Percentiles rank a stretch among this genome's conserved stretches.
Conservation (phyloP, 441 rosid species). For the Melianthus villosus region DNA sequence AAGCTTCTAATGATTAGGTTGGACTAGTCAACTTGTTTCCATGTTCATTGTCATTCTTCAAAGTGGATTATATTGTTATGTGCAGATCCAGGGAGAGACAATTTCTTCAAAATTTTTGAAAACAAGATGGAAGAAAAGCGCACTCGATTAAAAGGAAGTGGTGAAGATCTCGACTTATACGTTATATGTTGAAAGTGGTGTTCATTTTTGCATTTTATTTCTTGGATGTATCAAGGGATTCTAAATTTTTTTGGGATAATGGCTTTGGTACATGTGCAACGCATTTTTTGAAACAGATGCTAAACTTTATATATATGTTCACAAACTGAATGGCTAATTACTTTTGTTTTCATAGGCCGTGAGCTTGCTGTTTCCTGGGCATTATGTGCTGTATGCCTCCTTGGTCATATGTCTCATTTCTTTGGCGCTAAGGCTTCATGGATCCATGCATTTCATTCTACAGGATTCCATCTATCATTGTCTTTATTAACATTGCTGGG, state of each 20-base stretch:
- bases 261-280: too few species aligned
- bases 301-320: background rate
- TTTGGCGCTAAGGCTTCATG: conserved; percentile 57
- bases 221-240: too few species aligned
- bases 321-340: conserved; percentile 12
- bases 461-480: conserved; percentile 75
- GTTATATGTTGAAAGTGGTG: background rate
- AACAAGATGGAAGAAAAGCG: conserved; percentile 70
- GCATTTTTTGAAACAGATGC: background rate
- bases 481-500: conserved; percentile 83
- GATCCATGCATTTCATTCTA: conserved; percentile 75
- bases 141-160: conserved; percentile 65
- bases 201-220: background rate
- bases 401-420: conserved; percentile 81
- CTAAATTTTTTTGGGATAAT: too few species aligned
- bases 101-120: conserved; percentile 64
- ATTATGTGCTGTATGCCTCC: conserved; percentile 86
- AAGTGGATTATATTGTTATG: conserved; percentile 10
- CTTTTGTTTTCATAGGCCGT: conserved; percentile 31
- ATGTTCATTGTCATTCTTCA: too few species aligned
- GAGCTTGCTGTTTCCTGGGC: conserved; percentile 97
- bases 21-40: too few species aligned
- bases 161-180: conserved; percentile 18
- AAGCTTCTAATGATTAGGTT: too few species aligned
- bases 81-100: conserved; percentile 49